Evolutionary conservation across 1,284 basidiomycete species (phyloP).

Genomic region (Ustilago curta): DNA sequence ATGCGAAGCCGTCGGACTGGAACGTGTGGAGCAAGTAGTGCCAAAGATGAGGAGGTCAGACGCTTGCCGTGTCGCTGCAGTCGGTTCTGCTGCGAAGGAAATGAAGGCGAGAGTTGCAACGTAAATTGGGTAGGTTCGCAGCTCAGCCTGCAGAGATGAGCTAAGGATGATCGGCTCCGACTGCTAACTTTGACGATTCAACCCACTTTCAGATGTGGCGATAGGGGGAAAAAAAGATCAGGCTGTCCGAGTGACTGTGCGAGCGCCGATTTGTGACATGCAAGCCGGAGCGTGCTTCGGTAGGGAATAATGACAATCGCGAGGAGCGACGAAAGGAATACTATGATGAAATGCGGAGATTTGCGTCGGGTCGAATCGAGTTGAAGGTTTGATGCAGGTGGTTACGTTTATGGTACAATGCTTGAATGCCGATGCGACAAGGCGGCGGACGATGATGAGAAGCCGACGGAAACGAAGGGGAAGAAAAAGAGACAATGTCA

Average conservation of each 20-base stretch:
- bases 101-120: slow-evolving; percentile 19
- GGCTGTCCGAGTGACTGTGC: neutral
- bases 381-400: neutral
- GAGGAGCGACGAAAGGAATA: neutral
- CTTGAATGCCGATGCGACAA: slow-evolving; percentile 4
- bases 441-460: slow-evolving; percentile 1
- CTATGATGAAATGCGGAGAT: neutral
- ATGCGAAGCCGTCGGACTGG: slow-evolving; percentile 35
- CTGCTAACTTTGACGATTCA: neutral
- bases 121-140: slow-evolving; percentile 17
- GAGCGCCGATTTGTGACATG: neutral
- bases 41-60: slow-evolving; percentile 5
- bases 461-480: no score
- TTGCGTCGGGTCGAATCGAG: slow-evolving; percentile 1
- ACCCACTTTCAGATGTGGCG: slow-evolving; percentile 8
- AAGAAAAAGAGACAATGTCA: slow-evolving; percentile 1
- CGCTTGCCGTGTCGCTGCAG: slow-evolving; percentile 28
- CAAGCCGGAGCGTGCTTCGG: slow-evolving; percentile 1
- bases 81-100: slow-evolving; percentile 1
- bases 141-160: slow-evolving; percentile 18
- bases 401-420: slow-evolving; percentile 17
- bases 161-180: slow-evolving; percentile 16
- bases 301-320: neutral
- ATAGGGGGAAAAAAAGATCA: neutral
- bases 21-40: slow-evolving; percentile 10